Conservation (phyloP, 176 grass and related monocot genomes). For the Aegilops umbellulata region DNA sequence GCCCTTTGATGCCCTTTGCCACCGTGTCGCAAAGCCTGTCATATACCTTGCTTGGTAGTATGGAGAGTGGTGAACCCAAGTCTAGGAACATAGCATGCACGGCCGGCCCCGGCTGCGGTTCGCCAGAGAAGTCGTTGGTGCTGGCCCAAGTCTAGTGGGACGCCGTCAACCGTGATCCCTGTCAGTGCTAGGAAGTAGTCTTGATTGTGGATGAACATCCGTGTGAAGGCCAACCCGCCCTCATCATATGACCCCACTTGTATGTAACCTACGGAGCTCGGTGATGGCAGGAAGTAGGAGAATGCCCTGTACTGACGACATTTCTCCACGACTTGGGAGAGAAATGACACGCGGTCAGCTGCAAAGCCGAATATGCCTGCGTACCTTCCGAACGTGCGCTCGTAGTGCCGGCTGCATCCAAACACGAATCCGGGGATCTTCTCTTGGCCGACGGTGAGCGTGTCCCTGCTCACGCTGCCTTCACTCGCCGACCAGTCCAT, state of each 20-base stretch:
- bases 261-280: background rate
- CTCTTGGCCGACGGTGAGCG: background rate
- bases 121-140: background rate
- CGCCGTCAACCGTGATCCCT: background rate
- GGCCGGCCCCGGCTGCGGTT: too few relatives aligned
- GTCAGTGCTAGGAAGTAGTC: background rate
- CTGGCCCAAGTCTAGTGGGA: background rate
- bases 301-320: background rate
- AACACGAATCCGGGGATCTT: background rate
- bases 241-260: background rate
- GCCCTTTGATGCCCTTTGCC: background rate
- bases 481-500: background rate
- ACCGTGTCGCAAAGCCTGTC: background rate
- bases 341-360: background rate
- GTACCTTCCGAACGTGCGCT: background rate
- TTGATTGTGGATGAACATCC: background rate
- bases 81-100: background rate
- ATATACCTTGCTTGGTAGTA: background rate
- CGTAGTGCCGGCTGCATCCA: background rate
- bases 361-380: background rate
- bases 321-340: background rate
- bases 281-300: background rate
- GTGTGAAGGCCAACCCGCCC: background rate
- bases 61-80: background rate
- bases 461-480: background rate